Base-by-base conservation (phyloP, 2,329 filamentous ascomycete genomes). In the Zelopaecilomyces penicillatus region DNA sequence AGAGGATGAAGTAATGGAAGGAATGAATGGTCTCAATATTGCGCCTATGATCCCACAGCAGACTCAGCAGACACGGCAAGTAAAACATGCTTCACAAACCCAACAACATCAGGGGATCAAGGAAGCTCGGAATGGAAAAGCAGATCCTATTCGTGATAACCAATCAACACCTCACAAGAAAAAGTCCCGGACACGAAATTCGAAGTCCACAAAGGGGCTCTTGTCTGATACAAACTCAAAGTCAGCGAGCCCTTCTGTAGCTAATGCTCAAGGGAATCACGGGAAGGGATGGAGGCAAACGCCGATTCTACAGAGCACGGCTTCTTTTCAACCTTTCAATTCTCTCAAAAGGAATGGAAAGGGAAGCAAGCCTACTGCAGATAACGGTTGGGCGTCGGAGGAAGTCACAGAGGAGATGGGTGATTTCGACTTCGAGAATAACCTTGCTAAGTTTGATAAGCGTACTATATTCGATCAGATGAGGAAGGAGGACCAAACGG, bases 391-490 rank as follows among this genome's bases (percentile, higher is more conserved):
- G 90, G 89, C 87, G 4, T 96, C 91, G 0, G 93, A 96, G 60
- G 91, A 97, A 58, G 90, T 91, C 26, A 96, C 88, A 0, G 93
- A 97, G 65, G 91, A 94, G 60, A 78, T 93, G 72, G 87, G 86
- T 8, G 93, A 97, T 49, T 97, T 97, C 56, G 91, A 97, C 63
- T 97, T 97, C 57, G 83, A 87, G 55, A 82, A 81, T 44, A 89
- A 89, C 52, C 73, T 97, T 30, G 90, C 87, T 39, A 95, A 95
- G 59, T 97, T 97, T 56, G 90, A 97, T 69, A 97, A 97, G 68
- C 80, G 84, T 45, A 83, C 82, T 1, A 80, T 97, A 6, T 98
- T 98, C 60, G 85, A 91, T 52, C 84, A 96, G 64, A 93, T 97
- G 64, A 77, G 87, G 48, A 87, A 86, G 53, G 87, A 94, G 45